These are phyloP conservation scores for Phialemonium atrogriseum DNA, from an alignment of 2,329 filamentous ascomycete genomes.

Conservation along the genomic window DNA sequence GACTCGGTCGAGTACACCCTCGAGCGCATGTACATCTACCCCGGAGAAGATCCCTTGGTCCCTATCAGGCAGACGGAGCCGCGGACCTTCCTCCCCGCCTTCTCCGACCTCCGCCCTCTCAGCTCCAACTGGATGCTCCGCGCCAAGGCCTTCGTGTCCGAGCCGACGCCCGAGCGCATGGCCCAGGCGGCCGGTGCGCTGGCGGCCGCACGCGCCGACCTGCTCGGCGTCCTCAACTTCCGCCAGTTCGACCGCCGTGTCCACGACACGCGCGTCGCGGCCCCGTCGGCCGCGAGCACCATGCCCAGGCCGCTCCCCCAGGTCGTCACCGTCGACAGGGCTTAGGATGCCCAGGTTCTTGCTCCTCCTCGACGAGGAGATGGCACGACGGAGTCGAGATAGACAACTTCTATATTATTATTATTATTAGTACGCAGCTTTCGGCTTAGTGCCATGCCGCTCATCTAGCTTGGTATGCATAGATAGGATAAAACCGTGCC, in stretches of 20 bases:
- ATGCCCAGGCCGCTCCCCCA: not conserved
- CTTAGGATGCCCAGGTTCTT: not conserved
- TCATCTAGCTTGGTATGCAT: too few species aligned
- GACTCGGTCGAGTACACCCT: constrained; percentile 48
- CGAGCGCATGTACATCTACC: constrained; percentile 35
- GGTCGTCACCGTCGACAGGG: not conserved
- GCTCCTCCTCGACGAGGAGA: too few species aligned
- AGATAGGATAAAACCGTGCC: too few species aligned
- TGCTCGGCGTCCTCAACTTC: constrained; percentile 46
- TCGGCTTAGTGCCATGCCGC: too few species aligned
- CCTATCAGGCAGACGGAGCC: constrained; percentile 16
- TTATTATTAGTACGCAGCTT: too few species aligned
- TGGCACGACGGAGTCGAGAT: too few species aligned
- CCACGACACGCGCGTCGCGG: constrained; percentile 36
- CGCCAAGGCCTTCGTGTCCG: constrained; percentile 43
- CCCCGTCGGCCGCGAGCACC: not conserved
- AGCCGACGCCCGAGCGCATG: constrained; percentile 51
- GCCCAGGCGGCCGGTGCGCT: constrained; percentile 46
- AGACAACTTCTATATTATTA: too few species aligned
- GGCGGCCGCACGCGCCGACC: constrained; percentile 32
- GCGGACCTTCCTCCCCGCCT: constrained; percentile 19
- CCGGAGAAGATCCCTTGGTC: constrained; percentile 13
- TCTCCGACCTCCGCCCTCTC: constrained; percentile 39
- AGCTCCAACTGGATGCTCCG: constrained; percentile 47
- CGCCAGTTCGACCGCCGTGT: constrained; percentile 41